Base-by-base conservation (phyloP, 129 eudicot species). In the Smallanthus sonchifolius region DNA sequence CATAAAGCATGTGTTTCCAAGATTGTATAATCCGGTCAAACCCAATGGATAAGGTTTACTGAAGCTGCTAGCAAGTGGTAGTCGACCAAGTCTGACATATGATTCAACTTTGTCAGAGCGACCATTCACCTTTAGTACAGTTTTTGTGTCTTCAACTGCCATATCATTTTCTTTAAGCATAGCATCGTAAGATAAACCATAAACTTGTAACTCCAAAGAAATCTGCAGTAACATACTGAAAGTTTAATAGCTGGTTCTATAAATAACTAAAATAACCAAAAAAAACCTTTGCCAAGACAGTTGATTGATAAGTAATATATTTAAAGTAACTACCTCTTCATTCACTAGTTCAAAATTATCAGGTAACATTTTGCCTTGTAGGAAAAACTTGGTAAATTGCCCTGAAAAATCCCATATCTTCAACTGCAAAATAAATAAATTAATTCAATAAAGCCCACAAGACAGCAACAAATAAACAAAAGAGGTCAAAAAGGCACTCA, bases 331-430 rank as follows among this genome's bases (percentile, higher is more conserved):
- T 63, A 92, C 94, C 91, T 85, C 97, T 72, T 79, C 84, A 77
- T 79, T 76, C 28, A 76, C 83, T 75, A 36, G 84, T 67, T 45
- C 80, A 42, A 83, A 74, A 73, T 67, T 71, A 66, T 63, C 77
- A 60, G 73, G 43, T 32, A 73, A 39, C 45, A 48, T 78, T 43
- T 69, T 56, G 52, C 81, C 85, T 61, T 76, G 83, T 11, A 70
- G 24, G 59, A 84, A 80, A 40, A 87, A 77, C 49, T 85, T 84
- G 65, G 83, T 82, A 70, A 84, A 84, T 84, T 86, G 92, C 34
- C 95, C 95, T 36, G 96, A 92, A 85, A 87, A 89, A 77, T 92
- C 98, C 98, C 96, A 89, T n/a, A 92, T 86, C 72, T 72, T 78
- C 68, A 88, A 65, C 97, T 91, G 90, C 73, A 75, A 78, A 80